phyloP scores from a whole-genome alignment of 2,329 filamentous ascomycete genomes.

The Curvularia sp. region DNA sequence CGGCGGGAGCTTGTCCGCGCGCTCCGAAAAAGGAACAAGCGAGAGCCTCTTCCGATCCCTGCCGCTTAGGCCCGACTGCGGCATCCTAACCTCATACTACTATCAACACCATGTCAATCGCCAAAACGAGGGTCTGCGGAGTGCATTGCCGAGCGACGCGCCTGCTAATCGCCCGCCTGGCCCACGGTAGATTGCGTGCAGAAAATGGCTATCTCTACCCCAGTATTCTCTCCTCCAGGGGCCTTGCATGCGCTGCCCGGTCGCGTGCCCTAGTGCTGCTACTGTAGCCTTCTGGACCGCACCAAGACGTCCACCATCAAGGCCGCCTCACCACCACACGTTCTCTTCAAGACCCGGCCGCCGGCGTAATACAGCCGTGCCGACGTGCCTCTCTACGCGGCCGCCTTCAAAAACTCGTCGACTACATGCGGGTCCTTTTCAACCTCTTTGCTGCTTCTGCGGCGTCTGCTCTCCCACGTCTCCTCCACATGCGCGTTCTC shows the following conservation, averaged over 20 bases:
- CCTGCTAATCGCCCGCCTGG: constrained; percentile 12
- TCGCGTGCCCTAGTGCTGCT: background rate
- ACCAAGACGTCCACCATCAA: too few species aligned
- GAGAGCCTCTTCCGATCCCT: constrained; percentile 19
- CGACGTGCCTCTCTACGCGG: constrained; percentile 13
- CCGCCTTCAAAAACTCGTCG: constrained; percentile 32
- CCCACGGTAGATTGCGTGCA: background rate
- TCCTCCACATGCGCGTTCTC: constrained; percentile 41
- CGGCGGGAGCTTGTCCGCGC: constrained; percentile 28
- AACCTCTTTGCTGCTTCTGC: constrained; percentile 23
- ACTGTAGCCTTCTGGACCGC: background rate
- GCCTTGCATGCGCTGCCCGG: background rate
- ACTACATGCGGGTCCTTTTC: constrained; percentile 42
- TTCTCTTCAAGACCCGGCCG: background rate
- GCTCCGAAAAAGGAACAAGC: constrained; percentile 25
- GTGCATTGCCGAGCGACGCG: constrained; percentile 20
- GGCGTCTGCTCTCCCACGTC: constrained; percentile 30
- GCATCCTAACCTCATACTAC: constrained; percentile 22
- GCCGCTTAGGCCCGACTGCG: constrained; percentile 23
- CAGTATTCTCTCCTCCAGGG: constrained; percentile 1
- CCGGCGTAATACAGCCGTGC: constrained; percentile 6
- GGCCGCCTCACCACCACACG: too few species aligned
- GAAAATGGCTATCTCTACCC: constrained; percentile 4
- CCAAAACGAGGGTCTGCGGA: constrained; percentile 11
- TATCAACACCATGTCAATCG: too few species aligned